Conservation (phyloP, 106 monocot species). For the Hemerocallis citrina region DNA sequence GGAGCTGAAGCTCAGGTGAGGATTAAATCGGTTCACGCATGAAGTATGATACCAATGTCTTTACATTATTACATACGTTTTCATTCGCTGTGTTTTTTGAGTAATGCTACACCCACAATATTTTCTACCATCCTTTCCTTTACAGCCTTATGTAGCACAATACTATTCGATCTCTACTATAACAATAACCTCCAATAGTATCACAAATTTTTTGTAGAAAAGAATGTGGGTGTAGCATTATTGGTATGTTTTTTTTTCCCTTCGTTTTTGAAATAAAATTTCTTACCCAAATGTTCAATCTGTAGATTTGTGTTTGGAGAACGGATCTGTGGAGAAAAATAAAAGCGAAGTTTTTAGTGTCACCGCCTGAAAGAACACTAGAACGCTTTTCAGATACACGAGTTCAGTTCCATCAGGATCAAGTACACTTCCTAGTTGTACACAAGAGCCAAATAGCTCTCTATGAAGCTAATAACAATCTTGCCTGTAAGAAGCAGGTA, state of each 20-base stretch:
- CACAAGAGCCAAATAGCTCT: conserved; percentile 74
- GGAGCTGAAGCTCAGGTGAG: conserved; percentile 82
- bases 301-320: conserved; percentile 66
- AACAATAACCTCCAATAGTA: too few relatives aligned
- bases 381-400: conserved; percentile 55
- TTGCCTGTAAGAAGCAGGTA: conserved; percentile 61
- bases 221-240: too few relatives aligned
- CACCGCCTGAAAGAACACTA: conserved; percentile 50
- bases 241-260: too few relatives aligned
- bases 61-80: neutral
- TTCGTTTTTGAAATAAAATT: too few relatives aligned
- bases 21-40: too few relatives aligned
- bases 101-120: too few relatives aligned
- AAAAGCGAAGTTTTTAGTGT: conserved; percentile 40
- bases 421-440: too few relatives aligned
- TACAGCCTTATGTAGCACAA: neutral
- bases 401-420: too few relatives aligned
- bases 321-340: conserved; percentile 72
- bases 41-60: neutral
- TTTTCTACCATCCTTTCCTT: neutral
- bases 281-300: conserved; percentile 8
- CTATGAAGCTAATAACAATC: conserved; percentile 60
- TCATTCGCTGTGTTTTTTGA: neutral
- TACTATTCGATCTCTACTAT: too few relatives aligned
- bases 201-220: too few relatives aligned